Percentiles rank a stretch among this genome's conserved stretches.
These are phyloP conservation scores for Chlamydomonas incerta DNA, from an alignment of 139 green algal species.

Conservation along the genomic window DNA sequence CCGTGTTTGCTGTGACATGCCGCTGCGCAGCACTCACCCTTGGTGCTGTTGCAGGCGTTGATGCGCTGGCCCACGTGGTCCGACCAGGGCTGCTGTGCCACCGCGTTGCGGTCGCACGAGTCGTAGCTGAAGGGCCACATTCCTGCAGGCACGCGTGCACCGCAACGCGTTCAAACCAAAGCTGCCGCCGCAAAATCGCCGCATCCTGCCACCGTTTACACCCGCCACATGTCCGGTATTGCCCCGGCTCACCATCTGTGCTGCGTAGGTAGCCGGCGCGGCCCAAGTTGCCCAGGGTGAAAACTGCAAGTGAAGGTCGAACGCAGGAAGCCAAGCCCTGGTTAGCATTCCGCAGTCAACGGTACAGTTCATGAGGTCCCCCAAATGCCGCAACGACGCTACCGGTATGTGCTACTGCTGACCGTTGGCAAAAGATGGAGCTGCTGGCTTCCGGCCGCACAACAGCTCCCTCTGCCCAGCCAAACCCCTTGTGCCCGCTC, in stretches of 20 bases:
- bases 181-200: neutral
- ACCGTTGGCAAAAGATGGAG: too few relatives aligned
- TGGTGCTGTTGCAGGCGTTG: slow-evolving; percentile 12
- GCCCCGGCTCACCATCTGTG: slow-evolving; percentile 37
- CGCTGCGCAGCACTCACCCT: slow-evolving; percentile 7
- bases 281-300: slow-evolving; percentile 64
- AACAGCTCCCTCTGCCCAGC: too few relatives aligned
- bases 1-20: too few relatives aligned
- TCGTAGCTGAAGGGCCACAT: slow-evolving; percentile 65
- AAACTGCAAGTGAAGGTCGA: neutral
- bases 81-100: slow-evolving; percentile 30
- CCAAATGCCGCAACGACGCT: too few relatives aligned
- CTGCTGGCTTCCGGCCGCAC: too few relatives aligned
- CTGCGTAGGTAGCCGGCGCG: slow-evolving; percentile 57
- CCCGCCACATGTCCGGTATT: too few relatives aligned
- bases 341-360: too few relatives aligned
- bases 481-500: too few relatives aligned
- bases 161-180: neutral
- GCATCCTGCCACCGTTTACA: too few relatives aligned
- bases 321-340: neutral
- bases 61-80: slow-evolving; percentile 24
- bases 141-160: neutral
- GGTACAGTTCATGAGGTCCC: too few relatives aligned
- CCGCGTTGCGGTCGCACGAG: slow-evolving; percentile 49
- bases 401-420: too few relatives aligned